Conservation (phyloP, 2,329 filamentous ascomycete species). For the Ophiostoma quercus region DNA sequence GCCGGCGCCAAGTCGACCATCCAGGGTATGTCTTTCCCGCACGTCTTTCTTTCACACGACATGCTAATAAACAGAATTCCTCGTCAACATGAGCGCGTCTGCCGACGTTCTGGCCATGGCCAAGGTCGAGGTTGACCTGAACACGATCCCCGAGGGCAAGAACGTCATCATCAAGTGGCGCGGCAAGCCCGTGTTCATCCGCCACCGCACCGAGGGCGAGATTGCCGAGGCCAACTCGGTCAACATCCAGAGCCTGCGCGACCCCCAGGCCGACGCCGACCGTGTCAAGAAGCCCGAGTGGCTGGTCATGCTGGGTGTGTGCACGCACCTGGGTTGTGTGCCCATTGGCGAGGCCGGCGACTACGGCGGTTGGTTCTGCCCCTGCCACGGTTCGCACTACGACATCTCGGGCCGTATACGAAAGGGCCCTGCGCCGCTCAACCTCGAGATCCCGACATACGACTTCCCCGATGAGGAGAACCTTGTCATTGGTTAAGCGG, state of each 20-base stretch:
- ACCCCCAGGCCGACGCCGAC: slow-evolving; percentile 84
- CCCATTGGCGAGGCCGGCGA: slow-evolving; percentile 98
- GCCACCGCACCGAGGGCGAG: slow-evolving; percentile 88
- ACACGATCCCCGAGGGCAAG: slow-evolving; percentile 95
- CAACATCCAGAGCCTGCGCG: slow-evolving; percentile 76
- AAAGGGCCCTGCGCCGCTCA: slow-evolving; percentile 94
- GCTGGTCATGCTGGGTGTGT: slow-evolving; percentile 98
- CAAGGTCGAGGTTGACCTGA: slow-evolving; percentile 96
- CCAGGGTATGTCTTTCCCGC: slow-evolving; percentile 63
- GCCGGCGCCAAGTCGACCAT: slow-evolving; percentile 97
- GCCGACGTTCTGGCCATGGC: slow-evolving; percentile 98
- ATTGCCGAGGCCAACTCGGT: slow-evolving; percentile 91
- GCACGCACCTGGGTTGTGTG: slow-evolving; percentile 98
- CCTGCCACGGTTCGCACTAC: slow-evolving; percentile 99
- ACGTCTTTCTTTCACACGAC: neutral
- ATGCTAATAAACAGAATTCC: slow-evolving; percentile 66
- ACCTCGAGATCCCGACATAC: slow-evolving; percentile 91
- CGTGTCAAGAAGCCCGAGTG: slow-evolving; percentile 98
- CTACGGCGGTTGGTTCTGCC: slow-evolving; percentile 99
- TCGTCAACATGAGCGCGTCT: slow-evolving; percentile 99
- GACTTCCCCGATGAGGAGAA: slow-evolving; percentile 86
- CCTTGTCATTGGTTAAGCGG: slow-evolving; percentile 82
- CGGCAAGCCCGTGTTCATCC: slow-evolving; percentile 99
- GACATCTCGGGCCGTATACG: slow-evolving; percentile 98
- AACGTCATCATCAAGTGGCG: slow-evolving; percentile 99